Evolutionary conservation across 305 asterid genomes (phyloP).

Genomic region (Rubia occidens): DNA sequence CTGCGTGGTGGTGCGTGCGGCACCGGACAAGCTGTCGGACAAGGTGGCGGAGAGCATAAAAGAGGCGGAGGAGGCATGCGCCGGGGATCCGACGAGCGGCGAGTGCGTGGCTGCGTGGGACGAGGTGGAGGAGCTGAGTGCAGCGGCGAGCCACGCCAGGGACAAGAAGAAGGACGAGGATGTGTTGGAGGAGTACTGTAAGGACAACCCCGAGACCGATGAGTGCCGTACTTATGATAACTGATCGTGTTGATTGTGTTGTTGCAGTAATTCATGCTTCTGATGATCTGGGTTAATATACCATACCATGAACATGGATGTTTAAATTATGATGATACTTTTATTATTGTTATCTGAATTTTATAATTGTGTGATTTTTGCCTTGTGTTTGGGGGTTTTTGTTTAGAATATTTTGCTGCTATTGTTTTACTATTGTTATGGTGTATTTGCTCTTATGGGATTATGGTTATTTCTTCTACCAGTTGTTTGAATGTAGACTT

Average conservation of each 20-base stretch:
- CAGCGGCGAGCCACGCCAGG: conserved; percentile 78
- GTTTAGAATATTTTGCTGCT: too few species aligned
- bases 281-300: not conserved
- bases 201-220: conserved; percentile 53
- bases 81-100: conserved; percentile 54
- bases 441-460: not conserved
- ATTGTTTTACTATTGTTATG: too few species aligned
- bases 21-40: conserved; percentile 52
- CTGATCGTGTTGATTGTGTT: not conserved
- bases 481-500: conserved; percentile 1
- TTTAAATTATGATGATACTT: not conserved
- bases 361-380: too few species aligned
- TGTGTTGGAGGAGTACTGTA: conserved; percentile 66
- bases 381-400: too few species aligned
- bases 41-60: conserved; percentile 80
- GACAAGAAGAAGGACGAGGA: conserved; percentile 58
- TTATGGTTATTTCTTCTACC: not conserved
- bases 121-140: conserved; percentile 97
- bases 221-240: conserved; percentile 55
- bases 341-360: not conserved
- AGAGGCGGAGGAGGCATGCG: conserved; percentile 58
- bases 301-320: not conserved
- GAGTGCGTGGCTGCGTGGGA: conserved; percentile 99
- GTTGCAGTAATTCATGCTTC: not conserved
- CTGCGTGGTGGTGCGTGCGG: conserved; percentile 18